phyloP scores from a whole-genome alignment of 2,329 filamentous ascomycete genomes.

The Fusarium camptoceras region DNA sequence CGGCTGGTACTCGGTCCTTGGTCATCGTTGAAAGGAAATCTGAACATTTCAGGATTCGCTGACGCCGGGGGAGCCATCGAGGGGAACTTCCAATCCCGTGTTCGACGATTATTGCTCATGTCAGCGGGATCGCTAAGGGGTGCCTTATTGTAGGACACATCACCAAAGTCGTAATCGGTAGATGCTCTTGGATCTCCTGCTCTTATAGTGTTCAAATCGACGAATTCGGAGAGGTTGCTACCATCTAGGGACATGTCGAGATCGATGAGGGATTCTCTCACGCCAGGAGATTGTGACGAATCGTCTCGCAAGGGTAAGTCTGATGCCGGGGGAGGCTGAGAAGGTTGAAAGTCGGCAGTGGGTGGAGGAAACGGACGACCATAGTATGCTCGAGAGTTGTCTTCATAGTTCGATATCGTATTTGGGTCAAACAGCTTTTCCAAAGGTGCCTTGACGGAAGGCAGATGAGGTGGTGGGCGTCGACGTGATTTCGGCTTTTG shows the following conservation, averaged over 20 bases:
- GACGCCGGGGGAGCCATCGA: slow-evolving; percentile 63
- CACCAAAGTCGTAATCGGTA: slow-evolving; percentile 63
- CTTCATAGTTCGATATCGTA: slow-evolving; percentile 72
- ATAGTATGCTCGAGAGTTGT: slow-evolving; percentile 72
- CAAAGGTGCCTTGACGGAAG: slow-evolving; percentile 68
- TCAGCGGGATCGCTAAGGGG: slow-evolving; percentile 70
- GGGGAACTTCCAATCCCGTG: slow-evolving; percentile 70
- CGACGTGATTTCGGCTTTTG: slow-evolving; percentile 65
- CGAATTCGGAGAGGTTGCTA: slow-evolving; percentile 67
- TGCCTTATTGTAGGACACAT: slow-evolving; percentile 58
- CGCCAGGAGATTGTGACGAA: slow-evolving; percentile 59
- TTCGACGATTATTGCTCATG: slow-evolving; percentile 62
- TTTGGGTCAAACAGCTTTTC: slow-evolving; percentile 76
- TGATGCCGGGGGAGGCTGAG: slow-evolving; percentile 54
- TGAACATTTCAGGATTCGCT: slow-evolving; percentile 64
- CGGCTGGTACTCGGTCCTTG: slow-evolving; percentile 50
- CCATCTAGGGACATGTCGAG: slow-evolving; percentile 70
- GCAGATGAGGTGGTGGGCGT: slow-evolving; percentile 68
- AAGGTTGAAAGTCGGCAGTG: slow-evolving; percentile 57
- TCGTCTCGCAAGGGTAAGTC: slow-evolving; percentile 71
- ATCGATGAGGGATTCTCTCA: slow-evolving; percentile 74
- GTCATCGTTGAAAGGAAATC: slow-evolving; percentile 60
- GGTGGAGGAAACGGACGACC: slow-evolving; percentile 58
- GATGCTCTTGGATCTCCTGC: slow-evolving; percentile 60
- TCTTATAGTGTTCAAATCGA: slow-evolving; percentile 71